phyloP scores from a whole-genome alignment of 1,139 yeast genomes.

The Nakaseomyces sp. region DNA sequence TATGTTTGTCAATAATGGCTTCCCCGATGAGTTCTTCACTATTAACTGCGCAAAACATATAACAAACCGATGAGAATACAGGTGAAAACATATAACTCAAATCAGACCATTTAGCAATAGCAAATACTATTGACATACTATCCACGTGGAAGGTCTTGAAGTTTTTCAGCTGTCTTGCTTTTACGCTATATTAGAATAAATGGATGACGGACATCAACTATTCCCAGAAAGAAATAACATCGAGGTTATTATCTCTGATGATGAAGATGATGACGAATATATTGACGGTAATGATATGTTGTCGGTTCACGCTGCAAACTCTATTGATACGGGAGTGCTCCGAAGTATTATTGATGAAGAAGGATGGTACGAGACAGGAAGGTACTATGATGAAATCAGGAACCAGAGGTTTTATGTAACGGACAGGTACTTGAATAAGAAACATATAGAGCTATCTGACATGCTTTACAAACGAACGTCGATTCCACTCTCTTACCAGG shows the following conservation, averaged over 20 bases:
- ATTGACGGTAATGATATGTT: background rate
- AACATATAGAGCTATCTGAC: constrained; percentile 6
- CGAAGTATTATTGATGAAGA: constrained; percentile 17
- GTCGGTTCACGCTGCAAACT: constrained; percentile 4
- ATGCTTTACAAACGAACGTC: constrained; percentile 6
- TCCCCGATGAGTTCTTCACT: too few relatives aligned
- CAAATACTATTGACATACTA: too few relatives aligned
- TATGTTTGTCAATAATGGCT: too few relatives aligned
- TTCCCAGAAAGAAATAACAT: constrained; percentile 2
- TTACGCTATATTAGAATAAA: background rate
- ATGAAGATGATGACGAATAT: constrained; percentile 2
- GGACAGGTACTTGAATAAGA: constrained; percentile 13
- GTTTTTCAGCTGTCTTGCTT: background rate
- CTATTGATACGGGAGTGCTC: constrained; percentile 14
- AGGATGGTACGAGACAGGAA: constrained; percentile 15
- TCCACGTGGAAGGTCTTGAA: too few relatives aligned
- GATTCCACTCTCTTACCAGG: constrained; percentile 4
- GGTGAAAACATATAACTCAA: too few relatives aligned
- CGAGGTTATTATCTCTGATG: constrained; percentile 1
- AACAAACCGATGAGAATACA: too few relatives aligned
- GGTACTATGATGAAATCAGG: constrained; percentile 14
- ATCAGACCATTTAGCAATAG: too few relatives aligned
- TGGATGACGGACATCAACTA: constrained; percentile 2
- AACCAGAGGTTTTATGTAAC: constrained; percentile 20
- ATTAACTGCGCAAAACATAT: too few relatives aligned